phyloP scores from a whole-genome alignment of 78 protist genomes.

The Speleostelium caveatum region DNA sequence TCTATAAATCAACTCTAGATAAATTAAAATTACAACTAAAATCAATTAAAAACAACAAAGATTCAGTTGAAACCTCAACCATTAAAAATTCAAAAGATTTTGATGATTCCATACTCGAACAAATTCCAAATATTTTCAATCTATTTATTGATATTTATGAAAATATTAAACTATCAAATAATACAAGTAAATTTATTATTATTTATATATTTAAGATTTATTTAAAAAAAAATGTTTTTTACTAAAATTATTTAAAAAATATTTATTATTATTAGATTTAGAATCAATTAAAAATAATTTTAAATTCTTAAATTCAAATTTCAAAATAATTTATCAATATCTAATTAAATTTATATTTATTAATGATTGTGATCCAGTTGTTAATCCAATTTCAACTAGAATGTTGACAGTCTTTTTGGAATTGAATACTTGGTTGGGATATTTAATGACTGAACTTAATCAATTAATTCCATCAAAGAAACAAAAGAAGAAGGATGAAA shows the following conservation, averaged over 20 bases:
- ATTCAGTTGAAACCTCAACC: no score
- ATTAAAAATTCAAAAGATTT: no score
- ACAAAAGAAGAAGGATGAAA: constrained; percentile 63
- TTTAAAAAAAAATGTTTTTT: no score
- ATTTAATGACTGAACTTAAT: not conserved
- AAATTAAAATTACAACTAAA: no score
- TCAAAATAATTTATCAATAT: no score
- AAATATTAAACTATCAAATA: not conserved
- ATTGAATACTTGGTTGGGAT: constrained; percentile 32
- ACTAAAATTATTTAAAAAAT: no score
- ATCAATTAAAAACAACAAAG: no score
- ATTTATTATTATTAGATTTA: no score
- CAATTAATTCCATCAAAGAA: constrained; percentile 39
- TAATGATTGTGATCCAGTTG: not conserved
- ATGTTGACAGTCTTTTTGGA: constrained; percentile 5
- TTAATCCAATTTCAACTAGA: not conserved
- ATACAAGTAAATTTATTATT: no score
- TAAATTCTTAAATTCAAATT: not conserved
- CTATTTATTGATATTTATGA: not conserved
- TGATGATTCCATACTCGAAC: not conserved
- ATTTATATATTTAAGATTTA: no score
- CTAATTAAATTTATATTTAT: no score
- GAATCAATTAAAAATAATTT: not conserved
- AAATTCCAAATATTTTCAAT: constrained; percentile 3
- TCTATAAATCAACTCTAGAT: no score